Percentiles rank a stretch among this genome's conserved stretches.
These are phyloP conservation scores for Exophiala sp. DNA, from an alignment of 2,329 filamentous ascomycete species.

Conservation along the genomic window DNA sequence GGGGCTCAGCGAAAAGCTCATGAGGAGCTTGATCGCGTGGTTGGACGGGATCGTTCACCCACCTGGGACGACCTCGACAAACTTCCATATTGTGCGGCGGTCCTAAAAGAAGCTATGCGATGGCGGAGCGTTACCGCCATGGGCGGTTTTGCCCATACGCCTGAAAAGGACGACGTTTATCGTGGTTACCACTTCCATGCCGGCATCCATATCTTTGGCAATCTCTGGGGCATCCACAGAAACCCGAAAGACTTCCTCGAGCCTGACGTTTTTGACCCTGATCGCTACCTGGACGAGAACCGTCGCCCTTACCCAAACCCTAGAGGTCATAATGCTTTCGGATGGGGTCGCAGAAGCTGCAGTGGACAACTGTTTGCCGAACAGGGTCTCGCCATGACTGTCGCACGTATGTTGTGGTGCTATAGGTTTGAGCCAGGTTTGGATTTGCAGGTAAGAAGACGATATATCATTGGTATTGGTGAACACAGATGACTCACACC, in stretches of 20 bases:
- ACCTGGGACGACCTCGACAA: slow-evolving; percentile 37
- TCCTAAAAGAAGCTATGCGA: slow-evolving; percentile 38
- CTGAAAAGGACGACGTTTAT: slow-evolving; percentile 48
- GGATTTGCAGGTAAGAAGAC: slow-evolving; percentile 29
- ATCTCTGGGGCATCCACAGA: slow-evolving; percentile 28
- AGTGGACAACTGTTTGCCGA: slow-evolving; percentile 57
- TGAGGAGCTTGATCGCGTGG: slow-evolving; percentile 44
- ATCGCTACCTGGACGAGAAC: slow-evolving; percentile 37
- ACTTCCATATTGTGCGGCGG: slow-evolving; percentile 37
- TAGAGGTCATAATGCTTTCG: slow-evolving; percentile 54
- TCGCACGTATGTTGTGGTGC: slow-evolving; percentile 56
- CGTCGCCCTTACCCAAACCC: slow-evolving; percentile 48
- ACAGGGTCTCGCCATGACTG: slow-evolving; percentile 58
- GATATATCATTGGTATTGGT: neutral
- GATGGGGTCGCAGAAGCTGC: slow-evolving; percentile 55
- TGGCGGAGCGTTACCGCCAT: slow-evolving; percentile 37
- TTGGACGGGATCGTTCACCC: slow-evolving; percentile 36
- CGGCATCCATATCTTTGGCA: slow-evolving; percentile 36
- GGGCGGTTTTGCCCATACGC: slow-evolving; percentile 32
- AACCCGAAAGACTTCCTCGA: slow-evolving; percentile 40
- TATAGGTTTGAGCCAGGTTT: slow-evolving; percentile 49
- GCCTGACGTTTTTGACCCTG: slow-evolving; percentile 42
- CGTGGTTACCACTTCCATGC: slow-evolving; percentile 49
- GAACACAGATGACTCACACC: neutral
- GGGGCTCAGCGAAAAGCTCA: slow-evolving; percentile 47